phyloP scores from a whole-genome alignment of 2,329 filamentous ascomycete species.

The Monosporascus sp. region DNA sequence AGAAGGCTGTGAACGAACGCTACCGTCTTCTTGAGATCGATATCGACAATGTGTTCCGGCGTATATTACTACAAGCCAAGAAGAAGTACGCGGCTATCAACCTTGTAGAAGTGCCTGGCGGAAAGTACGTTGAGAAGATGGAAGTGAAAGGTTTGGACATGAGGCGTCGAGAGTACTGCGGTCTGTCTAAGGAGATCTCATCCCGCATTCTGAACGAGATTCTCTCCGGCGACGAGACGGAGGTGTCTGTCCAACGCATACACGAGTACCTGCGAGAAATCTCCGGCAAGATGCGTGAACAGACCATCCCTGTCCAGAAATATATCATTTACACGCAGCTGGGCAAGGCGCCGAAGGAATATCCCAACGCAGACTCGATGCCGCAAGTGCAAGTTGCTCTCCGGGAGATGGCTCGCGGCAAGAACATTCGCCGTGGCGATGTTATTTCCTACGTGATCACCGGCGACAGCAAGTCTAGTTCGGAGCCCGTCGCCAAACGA shows the following conservation, averaged over 20 bases:
- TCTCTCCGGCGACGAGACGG: conserved; percentile 86
- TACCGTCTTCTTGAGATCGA: conserved; percentile 95
- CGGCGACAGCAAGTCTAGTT: conserved; percentile 55
- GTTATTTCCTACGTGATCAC: conserved; percentile 97
- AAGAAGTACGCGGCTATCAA: conserved; percentile 99
- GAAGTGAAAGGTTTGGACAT: conserved; percentile 98
- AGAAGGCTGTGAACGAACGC: conserved; percentile 86
- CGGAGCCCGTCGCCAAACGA: conserved; percentile 74
- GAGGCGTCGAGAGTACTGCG: conserved; percentile 95
- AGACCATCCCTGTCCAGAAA: conserved; percentile 68
- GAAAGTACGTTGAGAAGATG: conserved; percentile 88
- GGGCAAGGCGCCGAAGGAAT: conserved; percentile 87
- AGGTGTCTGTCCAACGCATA: conserved; percentile 80
- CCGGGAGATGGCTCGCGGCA: conserved; percentile 79
- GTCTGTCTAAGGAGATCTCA: conserved; percentile 90
- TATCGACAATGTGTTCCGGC: conserved; percentile 94
- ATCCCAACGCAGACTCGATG: conserved; percentile 92
- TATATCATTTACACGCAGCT: conserved; percentile 98
- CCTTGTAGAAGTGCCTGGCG: conserved; percentile 72
- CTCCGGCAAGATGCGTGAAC: conserved; percentile 79
- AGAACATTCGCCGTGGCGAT: conserved; percentile 84
- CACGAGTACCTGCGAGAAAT: conserved; percentile 89
- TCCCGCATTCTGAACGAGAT: conserved; percentile 88
- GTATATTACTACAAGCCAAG: conserved; percentile 91
- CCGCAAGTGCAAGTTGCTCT: conserved; percentile 94